Conservation (phyloP, 768 basidiomycete genomes). For the Suillus sp. region DNA sequence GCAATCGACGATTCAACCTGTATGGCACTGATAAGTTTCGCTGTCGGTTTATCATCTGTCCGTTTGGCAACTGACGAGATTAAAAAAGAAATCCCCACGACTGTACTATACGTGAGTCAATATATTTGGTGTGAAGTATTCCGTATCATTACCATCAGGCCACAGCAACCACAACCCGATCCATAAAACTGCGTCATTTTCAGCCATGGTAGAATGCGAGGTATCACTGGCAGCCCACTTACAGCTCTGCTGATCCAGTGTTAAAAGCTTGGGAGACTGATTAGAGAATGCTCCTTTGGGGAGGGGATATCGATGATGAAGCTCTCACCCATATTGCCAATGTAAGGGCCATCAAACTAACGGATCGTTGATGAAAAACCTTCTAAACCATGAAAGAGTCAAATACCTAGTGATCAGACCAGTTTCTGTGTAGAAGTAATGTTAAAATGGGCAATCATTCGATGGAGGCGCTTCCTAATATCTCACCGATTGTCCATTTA, state of each 20-base stretch:
- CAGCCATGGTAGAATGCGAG: background rate
- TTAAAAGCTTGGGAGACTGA: background rate
- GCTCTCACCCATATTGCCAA: background rate
- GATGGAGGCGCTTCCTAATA: background rate
- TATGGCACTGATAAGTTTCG: background rate
- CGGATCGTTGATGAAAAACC: background rate
- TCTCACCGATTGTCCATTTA: background rate
- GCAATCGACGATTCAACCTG: constrained; percentile 5
- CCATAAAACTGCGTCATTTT: background rate
- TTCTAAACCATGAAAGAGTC: background rate
- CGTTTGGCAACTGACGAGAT: constrained; percentile 1
- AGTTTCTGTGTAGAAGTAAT: background rate
- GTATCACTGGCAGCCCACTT: background rate
- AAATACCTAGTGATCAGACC: background rate
- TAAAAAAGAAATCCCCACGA: background rate
- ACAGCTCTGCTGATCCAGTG: background rate
- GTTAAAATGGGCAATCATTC: background rate
- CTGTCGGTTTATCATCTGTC: background rate
- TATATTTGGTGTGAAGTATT: background rate
- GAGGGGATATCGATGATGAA: background rate
- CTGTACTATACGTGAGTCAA: background rate
- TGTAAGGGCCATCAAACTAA: background rate
- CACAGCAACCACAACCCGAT: background rate
- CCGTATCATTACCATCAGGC: background rate
- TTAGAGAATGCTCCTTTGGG: background rate